Evolutionary conservation across 306 rosid species (phyloP).

Genomic region (Quercus agrifolia): DNA sequence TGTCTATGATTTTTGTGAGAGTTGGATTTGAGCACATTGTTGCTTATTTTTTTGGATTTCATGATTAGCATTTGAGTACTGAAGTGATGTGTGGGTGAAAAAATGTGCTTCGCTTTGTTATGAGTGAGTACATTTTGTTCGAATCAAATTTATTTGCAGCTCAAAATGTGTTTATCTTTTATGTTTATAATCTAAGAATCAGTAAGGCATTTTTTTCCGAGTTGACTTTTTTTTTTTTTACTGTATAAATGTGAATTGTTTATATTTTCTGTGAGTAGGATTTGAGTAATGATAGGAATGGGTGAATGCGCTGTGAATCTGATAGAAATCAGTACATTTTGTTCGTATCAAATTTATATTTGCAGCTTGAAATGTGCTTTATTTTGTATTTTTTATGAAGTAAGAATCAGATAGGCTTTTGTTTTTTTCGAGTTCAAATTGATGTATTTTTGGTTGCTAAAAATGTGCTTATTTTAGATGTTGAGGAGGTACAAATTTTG

Average conservation of each 20-base stretch:
- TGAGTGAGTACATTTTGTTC: neutral
- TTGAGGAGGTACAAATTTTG: neutral
- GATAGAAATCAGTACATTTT: constrained; percentile 2
- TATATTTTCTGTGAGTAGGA: too few species aligned
- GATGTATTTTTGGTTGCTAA: neutral
- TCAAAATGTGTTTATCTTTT: neutral
- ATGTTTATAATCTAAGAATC: neutral
- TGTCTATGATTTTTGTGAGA: neutral
- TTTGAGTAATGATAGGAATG: too few species aligned
- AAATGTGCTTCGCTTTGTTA: neutral
- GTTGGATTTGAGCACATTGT: neutral
- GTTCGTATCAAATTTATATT: neutral
- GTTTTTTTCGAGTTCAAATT: neutral
- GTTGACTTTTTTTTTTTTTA: neutral
- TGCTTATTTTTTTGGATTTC: neutral
- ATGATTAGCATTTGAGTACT: neutral
- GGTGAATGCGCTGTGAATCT: neutral
- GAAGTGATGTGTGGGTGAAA: neutral
- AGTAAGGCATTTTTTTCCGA: neutral
- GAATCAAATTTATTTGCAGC: too few species aligned
- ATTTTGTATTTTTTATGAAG: neutral
- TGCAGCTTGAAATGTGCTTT: neutral
- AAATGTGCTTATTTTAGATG: neutral
- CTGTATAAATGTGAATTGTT: too few species aligned
- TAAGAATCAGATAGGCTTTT: neutral